Base-by-base conservation (phyloP, 2,329 filamentous ascomycete species). In the Blastomyces gilchristii region DNA sequence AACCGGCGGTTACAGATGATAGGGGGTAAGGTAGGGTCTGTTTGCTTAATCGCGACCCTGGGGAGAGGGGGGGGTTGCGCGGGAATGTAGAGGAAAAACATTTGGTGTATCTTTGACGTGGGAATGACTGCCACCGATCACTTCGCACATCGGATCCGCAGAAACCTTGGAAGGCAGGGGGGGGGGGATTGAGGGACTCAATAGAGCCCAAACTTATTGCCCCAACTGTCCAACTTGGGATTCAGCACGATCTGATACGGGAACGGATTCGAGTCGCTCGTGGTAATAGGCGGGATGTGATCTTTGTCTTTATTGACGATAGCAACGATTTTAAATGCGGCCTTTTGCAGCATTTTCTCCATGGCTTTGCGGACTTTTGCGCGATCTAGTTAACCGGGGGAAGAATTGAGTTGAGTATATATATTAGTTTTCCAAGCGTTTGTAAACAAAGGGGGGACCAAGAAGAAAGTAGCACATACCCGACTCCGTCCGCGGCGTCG, bases 221-320 rank as follows among this genome's bases (percentile, higher is more conserved):
- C 85, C 90, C 91, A 93, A 60, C 87, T 83, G 66, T 89, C 87
- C 64, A 87, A 83, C 71, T 90, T 90, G 63, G 90, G 90, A 72
- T 96, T 94, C 64, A 97, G 85, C 65, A 88, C 84, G 72, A 97
- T 96, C 75, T 92, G 88, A 76, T 96, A 97, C 0, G 93, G 93
- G 72, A 97, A 99, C 0, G 94, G 93, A 74, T 97, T 97, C 58
- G 89, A 81, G 66, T 93, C 90, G 72, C 87, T 91, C 28, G 91
- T 94, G 9, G 91, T 97, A 70, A 97, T 97, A 60, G 93, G 94
- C 0, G 94, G 94, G 68, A 99, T 97, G 75, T 97, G 94, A 71
- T 95, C 90, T 74, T 95, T 96, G 76, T 97, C 89, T 60, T 85
- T 80, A 77, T 96, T 96, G 70, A 90, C 91, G 62, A 90, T 88